Evolutionary conservation across 116 monocot species (phyloP).

Genomic region (Thalassia testudinum): DNA sequence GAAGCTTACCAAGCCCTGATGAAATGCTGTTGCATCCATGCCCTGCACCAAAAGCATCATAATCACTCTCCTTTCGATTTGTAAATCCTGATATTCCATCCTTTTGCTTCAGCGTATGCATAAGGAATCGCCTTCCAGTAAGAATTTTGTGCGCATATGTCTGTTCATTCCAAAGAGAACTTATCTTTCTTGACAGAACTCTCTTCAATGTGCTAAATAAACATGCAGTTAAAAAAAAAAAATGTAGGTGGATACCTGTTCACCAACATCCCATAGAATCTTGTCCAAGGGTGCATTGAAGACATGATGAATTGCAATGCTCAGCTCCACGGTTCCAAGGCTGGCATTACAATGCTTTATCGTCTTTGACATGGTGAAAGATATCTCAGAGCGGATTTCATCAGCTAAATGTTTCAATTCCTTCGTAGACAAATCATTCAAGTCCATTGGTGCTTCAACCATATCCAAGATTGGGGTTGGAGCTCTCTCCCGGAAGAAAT

Average conservation of each 20-base stretch:
- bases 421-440: constrained; percentile 58
- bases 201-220: too few species aligned
- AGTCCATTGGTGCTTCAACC: constrained; percentile 46
- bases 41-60: constrained; percentile 70
- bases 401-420: constrained; percentile 59
- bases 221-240: constrained; percentile 1
- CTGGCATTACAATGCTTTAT: constrained; percentile 21
- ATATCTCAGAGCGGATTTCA: constrained; percentile 65
- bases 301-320: constrained; percentile 60
- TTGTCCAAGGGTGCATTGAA: constrained; percentile 64
- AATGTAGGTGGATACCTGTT: constrained; percentile 28
- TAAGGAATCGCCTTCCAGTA: constrained; percentile 56
- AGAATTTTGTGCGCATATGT: constrained; percentile 77
- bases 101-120: constrained; percentile 54
- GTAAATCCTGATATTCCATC: constrained; percentile 61
- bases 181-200: too few species aligned
- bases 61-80: constrained; percentile 57
- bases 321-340: constrained; percentile 50
- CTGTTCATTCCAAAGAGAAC: constrained; percentile 23
- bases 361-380: constrained; percentile 40
- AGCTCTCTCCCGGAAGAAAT: constrained; percentile 44
- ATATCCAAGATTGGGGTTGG: constrained; percentile 62
- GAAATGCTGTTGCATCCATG: constrained; percentile 83
- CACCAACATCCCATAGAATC: constrained; percentile 75
- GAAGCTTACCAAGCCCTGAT: constrained; percentile 54